Conservation (phyloP, 176 grass and related monocot genomes). For the Pontederia paniculata region DNA sequence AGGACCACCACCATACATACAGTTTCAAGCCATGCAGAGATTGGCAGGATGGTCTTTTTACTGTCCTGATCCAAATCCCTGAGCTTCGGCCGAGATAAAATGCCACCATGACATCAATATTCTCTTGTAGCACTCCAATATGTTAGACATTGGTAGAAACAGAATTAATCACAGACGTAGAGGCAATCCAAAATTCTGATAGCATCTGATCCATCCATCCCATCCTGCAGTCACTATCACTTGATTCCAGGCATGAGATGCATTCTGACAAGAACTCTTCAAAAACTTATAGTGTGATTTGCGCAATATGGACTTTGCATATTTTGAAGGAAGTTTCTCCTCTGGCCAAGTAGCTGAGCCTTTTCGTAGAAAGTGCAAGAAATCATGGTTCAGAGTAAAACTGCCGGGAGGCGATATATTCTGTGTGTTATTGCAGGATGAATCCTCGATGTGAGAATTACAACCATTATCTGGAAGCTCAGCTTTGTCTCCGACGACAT, state of each 20-base stretch:
- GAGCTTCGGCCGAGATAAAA: neutral
- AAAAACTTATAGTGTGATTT: constrained; percentile 55
- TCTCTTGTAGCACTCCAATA: neutral
- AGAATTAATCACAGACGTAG: constrained; percentile 34
- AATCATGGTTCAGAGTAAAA: constrained; percentile 51
- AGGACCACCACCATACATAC: neutral
- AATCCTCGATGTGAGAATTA: constrained; percentile 17
- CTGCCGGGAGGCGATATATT: constrained; percentile 36
- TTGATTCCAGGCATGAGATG: constrained; percentile 67
- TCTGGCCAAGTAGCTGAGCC: constrained; percentile 82
- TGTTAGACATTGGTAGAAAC: neutral
- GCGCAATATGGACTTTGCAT: constrained; percentile 24
- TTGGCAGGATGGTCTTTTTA: neutral
- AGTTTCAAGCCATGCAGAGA: neutral
- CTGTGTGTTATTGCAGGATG: constrained; percentile 10
- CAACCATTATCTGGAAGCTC: constrained; percentile 12
- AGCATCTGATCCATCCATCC: constrained; percentile 66
- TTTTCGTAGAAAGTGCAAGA: constrained; percentile 36
- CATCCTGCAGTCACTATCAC: constrained; percentile 79
- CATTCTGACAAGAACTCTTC: constrained; percentile 41
- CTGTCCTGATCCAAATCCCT: neutral
- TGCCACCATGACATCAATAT: neutral
- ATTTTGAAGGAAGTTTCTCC: constrained; percentile 58
- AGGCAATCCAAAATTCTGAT: constrained; percentile 81
- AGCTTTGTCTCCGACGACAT: constrained; percentile 9